Evolutionary conservation across 148 eudicot genomes (phyloP).

Genomic region (Drosera capensis): DNA sequence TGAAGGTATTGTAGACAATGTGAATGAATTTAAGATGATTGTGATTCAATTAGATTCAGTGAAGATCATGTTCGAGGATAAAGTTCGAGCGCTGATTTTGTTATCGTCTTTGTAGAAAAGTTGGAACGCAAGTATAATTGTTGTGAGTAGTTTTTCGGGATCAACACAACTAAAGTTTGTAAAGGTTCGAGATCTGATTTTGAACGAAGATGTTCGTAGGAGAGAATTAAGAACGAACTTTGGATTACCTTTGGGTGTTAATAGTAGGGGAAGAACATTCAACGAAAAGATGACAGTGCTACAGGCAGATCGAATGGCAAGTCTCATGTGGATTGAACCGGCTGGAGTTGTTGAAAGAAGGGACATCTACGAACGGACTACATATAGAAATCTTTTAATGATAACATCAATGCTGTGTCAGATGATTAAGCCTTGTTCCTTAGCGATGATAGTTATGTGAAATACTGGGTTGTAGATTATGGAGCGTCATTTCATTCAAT

Average conservation of each 20-base stretch:
- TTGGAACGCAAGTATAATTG: not conserved
- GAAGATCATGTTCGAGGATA: slow-evolving; percentile 1
- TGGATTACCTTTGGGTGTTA: not conserved
- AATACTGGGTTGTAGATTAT: not conserved
- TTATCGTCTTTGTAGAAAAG: not conserved
- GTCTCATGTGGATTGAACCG: not conserved
- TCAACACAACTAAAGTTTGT: not conserved
- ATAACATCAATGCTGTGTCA: not conserved
- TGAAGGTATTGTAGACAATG: not conserved
- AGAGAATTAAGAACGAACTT: not conserved
- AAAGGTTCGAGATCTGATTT: not conserved
- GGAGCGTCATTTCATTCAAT: too few species aligned
- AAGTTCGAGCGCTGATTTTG: not conserved
- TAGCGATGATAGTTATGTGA: not conserved
- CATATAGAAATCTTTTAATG: not conserved
- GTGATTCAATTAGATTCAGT: not conserved
- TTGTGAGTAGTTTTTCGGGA: not conserved
- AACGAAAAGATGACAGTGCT: not conserved
- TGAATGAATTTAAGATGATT: slow-evolving; percentile 1
- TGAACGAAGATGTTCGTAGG: not conserved
- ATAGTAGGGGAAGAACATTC: not conserved
- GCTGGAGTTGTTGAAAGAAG: not conserved
- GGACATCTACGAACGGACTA: not conserved
- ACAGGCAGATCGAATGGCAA: not conserved
- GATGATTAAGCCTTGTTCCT: not conserved